Base-by-base conservation (phyloP, 2,329 filamentous ascomycete species). In the Xenosphaeropsis pyriputrescens region DNA sequence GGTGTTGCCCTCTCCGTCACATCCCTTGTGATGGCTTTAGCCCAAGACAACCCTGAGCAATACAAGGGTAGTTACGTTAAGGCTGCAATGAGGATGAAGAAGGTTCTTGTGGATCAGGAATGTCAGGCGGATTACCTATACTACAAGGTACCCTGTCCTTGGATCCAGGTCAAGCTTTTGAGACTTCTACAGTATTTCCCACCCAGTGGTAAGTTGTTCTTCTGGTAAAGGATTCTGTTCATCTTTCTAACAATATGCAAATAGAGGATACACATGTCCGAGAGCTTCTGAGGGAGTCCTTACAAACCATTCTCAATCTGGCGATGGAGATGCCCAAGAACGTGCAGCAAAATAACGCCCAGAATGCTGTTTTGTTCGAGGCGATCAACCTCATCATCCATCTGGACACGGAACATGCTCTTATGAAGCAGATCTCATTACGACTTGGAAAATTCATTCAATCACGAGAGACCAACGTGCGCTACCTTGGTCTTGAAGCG, bases 61-160 rank as follows among this genome's bases (percentile, higher is more conserved):
- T 98, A 95, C 67, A 89, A 82, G 58, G 88, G 86, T 32, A 85
- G 85, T 50, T 96, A 95, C 56, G 79, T 86, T 45, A 98, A 96
- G 62, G 89, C 89, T 22, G 89, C 89, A 1, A 82, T 85, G 43
- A 71, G 86, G 40, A 60, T 98, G 50, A 94, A 94, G 64, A 79
- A 84, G 47, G 83, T 96, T 47, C 70, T 95, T 13, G 78, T 96
- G 18, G 89, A 96, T 48, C 80, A 81, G 45, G 89, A 98, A 49
- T 91, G 85, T 52, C 75, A 85, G 1, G 72, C 76, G 39, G 91
- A 96, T 56, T 98, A 98, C 56, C 73, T 95, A 18, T 98, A 98
- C 64, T 98, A 98, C 68, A 95, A 95, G 54, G 91, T 98, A n/a
- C 91, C 91, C 1, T 98, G 91, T 55, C 91, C 91, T 2, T 98